Percentiles rank a stretch among this genome's conserved stretches.
phyloP scores from a whole-genome alignment of 306 rosid species.

The Citrullus amarus region DNA sequence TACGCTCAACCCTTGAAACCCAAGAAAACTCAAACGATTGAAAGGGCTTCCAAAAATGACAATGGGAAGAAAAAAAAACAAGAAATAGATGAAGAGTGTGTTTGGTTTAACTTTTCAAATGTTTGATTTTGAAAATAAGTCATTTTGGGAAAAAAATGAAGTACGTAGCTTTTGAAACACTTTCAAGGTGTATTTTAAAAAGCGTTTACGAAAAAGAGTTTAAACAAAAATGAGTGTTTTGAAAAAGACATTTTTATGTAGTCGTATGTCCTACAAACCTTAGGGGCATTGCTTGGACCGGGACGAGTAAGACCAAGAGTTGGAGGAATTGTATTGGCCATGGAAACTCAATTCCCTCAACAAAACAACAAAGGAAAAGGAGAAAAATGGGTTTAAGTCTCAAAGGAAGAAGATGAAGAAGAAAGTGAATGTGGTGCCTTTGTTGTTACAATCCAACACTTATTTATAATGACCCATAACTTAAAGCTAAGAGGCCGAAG shows the following conservation, averaged over 20 bases:
- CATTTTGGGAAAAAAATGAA: too few species aligned
- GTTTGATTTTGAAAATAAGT: too few species aligned
- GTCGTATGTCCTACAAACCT: conserved; percentile 25
- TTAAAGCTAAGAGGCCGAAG: not conserved
- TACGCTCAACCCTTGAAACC: not conserved
- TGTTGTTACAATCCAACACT: not conserved
- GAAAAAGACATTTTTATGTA: too few species aligned
- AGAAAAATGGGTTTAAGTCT: not conserved
- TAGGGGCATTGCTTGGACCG: conserved; percentile 30
- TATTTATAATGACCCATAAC: conserved; percentile 39
- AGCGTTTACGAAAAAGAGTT: too few species aligned
- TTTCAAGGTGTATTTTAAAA: too few species aligned
- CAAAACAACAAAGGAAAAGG: conserved; percentile 22
- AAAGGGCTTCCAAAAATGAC: not conserved
- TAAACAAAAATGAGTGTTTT: too few species aligned
- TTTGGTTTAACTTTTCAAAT: too few species aligned
- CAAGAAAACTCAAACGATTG: not conserved
- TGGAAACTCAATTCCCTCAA: conserved; percentile 23
- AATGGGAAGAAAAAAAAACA: not conserved
- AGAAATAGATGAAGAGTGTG: too few species aligned
- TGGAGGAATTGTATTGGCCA: conserved; percentile 62
- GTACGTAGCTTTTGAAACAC: too few species aligned
- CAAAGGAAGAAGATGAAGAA: conserved; percentile 11
- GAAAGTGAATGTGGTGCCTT: conserved; percentile 21
- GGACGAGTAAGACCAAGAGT: conserved; percentile 87